These are phyloP conservation scores for Epicoccum nigrum DNA, from an alignment of 2,329 filamentous ascomycete genomes.

Conservation along the genomic window DNA sequence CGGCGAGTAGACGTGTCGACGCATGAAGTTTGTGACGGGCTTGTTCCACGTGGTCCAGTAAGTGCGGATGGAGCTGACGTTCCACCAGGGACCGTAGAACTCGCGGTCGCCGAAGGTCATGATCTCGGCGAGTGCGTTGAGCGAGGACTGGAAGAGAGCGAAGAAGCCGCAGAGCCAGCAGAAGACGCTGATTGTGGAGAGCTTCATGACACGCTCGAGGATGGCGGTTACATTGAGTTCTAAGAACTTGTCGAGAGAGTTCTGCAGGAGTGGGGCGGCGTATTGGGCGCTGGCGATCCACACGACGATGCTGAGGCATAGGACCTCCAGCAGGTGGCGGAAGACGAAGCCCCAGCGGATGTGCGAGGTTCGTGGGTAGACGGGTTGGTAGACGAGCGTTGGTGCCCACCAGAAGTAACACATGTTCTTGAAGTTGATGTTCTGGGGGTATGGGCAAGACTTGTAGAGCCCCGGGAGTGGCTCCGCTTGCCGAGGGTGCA, in stretches of 20 bases:
- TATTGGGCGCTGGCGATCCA: constrained; percentile 97
- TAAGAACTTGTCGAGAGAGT: constrained; percentile 87
- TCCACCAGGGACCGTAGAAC: constrained; percentile 99
- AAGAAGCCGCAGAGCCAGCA: constrained; percentile 99
- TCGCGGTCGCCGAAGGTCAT: constrained; percentile 89
- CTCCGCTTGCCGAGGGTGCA: constrained; percentile 76
- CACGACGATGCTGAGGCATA: constrained; percentile 82
- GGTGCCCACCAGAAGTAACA: constrained; percentile 98
- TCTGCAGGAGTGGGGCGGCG: constrained; percentile 84
- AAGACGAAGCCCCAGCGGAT: constrained; percentile 88
- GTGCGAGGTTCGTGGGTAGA: constrained; percentile 82
- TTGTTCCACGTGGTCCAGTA: constrained; percentile 99
- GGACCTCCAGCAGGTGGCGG: constrained; percentile 80
- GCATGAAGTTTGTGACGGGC: constrained; percentile 96
- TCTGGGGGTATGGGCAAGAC: constrained; percentile 83
- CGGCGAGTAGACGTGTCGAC: constrained; percentile 88
- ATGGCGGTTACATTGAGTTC: constrained; percentile 81
- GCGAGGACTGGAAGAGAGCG: constrained; percentile 87
- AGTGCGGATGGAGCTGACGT: constrained; percentile 73
- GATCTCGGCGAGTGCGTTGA: constrained; percentile 91
- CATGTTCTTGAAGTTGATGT: constrained; percentile 87
- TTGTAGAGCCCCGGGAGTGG: constrained; percentile 81
- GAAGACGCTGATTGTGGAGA: constrained; percentile 91
- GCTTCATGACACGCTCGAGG: constrained; percentile 87
- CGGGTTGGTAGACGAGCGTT: constrained; percentile 94